Base-by-base conservation (phyloP, 176 grass and related monocot species). In the Eragrostis curvula region DNA sequence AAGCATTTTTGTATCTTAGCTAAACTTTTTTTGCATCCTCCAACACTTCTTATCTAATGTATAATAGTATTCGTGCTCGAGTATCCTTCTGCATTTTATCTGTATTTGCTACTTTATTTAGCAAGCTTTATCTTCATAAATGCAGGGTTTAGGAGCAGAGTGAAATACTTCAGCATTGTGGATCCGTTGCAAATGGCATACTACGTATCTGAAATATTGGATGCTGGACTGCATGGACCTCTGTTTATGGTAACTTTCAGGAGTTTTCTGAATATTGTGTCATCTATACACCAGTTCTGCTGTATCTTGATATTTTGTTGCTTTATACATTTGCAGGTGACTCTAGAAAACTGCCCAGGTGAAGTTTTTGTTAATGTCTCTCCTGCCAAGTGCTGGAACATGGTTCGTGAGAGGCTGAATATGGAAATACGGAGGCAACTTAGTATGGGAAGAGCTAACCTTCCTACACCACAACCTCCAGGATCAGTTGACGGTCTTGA, bases 61-160 rank as follows among this genome's bases (percentile, higher is more conserved):
- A 59, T 57, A 12, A 25, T 25, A 60, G 11, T 60, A 60, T 60
- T 60, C 57, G 12, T 60, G 57, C 23, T 60, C 4, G 0, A 60
- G 23, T 58, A 18, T 75, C 0, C 8, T 67, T 20, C 42, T 27
- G 49, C 57, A 25, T 49, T 70, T 9, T 6, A 48, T 78, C n/a
- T 80, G 12, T 73, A 21, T 85, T 85, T 12, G 7, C 12, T 48
- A 7, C 27, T 63, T 65, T 36, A 8, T 68, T 73, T 75, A 58
- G 55, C 65, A 75, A 84, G 45, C 28, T 45, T 36, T 64, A 28
- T 29, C 62, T 84, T 56, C 39, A 77, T 87, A 56, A 84, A 71
- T 78, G 66, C 83, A 97, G 91, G 94, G 81, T 97, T 79, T 66
- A 97, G 29, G 88, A 97, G 91, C 90, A 89, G 94, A 90, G 94